phyloP scores from a whole-genome alignment of 345 rosid genomes.

The Bruguiera gymnorhiza region DNA sequence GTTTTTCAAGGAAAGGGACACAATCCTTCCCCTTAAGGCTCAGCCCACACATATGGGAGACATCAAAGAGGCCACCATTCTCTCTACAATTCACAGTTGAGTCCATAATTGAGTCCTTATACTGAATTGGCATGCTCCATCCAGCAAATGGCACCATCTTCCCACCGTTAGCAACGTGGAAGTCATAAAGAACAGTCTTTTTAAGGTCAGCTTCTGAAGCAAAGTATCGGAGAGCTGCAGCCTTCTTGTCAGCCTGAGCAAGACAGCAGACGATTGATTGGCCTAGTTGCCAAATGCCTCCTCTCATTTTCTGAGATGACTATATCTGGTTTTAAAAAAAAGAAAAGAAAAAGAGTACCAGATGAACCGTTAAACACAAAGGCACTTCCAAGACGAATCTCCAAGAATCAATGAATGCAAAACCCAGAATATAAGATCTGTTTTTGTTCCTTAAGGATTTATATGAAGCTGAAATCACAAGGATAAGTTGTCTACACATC shows the following conservation, averaged over 20 bases:
- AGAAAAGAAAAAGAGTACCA: slow-evolving; percentile 12
- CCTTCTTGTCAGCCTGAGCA: slow-evolving; percentile 71
- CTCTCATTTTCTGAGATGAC: slow-evolving; percentile 63
- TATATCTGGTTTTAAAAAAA: slow-evolving; percentile 18
- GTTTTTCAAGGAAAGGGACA: slow-evolving; percentile 83
- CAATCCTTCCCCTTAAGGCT: slow-evolving; percentile 95
- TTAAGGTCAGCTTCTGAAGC: slow-evolving; percentile 79
- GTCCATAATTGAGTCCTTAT: slow-evolving; percentile 96
- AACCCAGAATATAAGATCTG: not conserved
- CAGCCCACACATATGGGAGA: slow-evolving; percentile 95
- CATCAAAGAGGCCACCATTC: slow-evolving; percentile 89
- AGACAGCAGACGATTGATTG: slow-evolving; percentile 82
- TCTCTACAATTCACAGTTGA: slow-evolving; percentile 88
- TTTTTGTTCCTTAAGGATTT: not conserved
- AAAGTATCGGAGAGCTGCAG: slow-evolving; percentile 55
- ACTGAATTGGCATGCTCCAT: slow-evolving; percentile 99
- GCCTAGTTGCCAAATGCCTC: slow-evolving; percentile 94
- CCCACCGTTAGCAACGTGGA: slow-evolving; percentile 73
- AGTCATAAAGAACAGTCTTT: slow-evolving; percentile 87
- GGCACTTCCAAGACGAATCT: not conserved
- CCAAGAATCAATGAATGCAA: not conserved
- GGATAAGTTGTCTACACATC: no score
- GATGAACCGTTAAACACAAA: not conserved
- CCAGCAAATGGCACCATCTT: slow-evolving; percentile 99
- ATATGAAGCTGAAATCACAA: no score